These are phyloP conservation scores for Hyphopichia pseudoburtonii DNA, from an alignment of 1,139 yeast species.

Conservation along the genomic window DNA sequence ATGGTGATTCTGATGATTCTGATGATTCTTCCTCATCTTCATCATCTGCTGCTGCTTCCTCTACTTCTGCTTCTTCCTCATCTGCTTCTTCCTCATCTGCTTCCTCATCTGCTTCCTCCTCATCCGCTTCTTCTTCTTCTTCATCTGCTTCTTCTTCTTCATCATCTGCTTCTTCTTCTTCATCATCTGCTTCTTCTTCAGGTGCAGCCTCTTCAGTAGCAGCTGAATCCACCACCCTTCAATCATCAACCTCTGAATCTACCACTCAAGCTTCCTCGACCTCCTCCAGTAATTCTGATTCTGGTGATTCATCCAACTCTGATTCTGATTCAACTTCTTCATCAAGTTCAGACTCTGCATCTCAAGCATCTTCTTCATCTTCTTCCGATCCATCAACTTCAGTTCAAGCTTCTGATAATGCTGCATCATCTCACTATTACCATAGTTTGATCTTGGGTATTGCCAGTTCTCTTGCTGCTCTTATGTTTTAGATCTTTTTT, in stretches of 20 bases:
- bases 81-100: conserved; percentile 5
- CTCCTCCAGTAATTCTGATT: conserved; percentile 4
- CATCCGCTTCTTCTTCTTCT: conserved; percentile 1
- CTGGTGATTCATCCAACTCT: conserved; percentile 4
- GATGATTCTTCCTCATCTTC: conserved; percentile 6
- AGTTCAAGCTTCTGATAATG: conserved; percentile 1
- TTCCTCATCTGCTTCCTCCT: background rate
- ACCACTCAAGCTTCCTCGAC: conserved; percentile 8
- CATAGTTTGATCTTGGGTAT: background rate
- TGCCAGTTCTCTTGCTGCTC: background rate
- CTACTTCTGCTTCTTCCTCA: conserved; percentile 4
- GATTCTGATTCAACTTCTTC: conserved; percentile 4
- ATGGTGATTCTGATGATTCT: conserved; percentile 6
- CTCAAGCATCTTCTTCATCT: conserved; percentile 2
- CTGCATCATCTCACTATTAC: background rate
- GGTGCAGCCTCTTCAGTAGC: conserved; percentile 3
- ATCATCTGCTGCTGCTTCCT: conserved; percentile 5
- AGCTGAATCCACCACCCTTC: conserved; percentile 2
- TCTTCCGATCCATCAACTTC: conserved; percentile 3
- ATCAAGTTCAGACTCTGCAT: conserved; percentile 2
- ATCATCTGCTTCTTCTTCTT: conserved; percentile 2
- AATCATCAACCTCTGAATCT: conserved; percentile 3
- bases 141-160: conserved; percentile 1
- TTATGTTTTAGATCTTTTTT: too few relatives aligned
- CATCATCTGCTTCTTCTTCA: conserved; percentile 4